Evolutionary conservation across 331 rosid genomes (phyloP).

Genomic region (Prunus yedoensis): DNA sequence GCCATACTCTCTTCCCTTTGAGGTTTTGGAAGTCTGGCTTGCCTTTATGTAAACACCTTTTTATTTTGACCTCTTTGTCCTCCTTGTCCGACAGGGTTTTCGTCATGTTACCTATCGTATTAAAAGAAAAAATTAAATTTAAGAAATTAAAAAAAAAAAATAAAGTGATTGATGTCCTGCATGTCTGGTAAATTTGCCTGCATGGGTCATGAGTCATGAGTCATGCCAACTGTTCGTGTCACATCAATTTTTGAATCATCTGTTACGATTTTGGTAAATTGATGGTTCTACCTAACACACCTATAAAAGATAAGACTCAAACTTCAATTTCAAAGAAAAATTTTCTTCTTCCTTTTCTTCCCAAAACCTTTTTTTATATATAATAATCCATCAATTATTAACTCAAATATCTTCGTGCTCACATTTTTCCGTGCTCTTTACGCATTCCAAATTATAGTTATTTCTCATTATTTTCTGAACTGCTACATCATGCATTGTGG

Average conservation of each 20-base stretch:
- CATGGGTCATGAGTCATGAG: not conserved
- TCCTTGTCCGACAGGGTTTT: too few species aligned
- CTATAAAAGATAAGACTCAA: not conserved
- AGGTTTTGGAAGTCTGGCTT: too few species aligned
- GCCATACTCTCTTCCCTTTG: too few species aligned
- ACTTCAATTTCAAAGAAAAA: not conserved
- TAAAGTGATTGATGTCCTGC: not conserved
- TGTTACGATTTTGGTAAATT: not conserved
- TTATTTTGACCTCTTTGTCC: too few species aligned
- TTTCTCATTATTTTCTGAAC: constrained; percentile 29
- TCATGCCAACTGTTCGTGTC: not conserved
- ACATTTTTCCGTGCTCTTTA: not conserved
- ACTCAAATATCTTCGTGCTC: not conserved
- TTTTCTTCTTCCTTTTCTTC: not conserved
- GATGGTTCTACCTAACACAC: constrained; percentile 2
- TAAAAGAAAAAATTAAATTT: not conserved
- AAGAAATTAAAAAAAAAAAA: not conserved
- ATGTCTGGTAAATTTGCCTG: not conserved
- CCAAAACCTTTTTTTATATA: not conserved
- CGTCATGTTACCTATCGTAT: too few species aligned
- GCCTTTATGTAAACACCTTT: too few species aligned
- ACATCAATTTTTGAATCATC: not conserved
- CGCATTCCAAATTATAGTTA: too few species aligned
- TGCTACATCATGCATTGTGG: constrained; percentile 13
- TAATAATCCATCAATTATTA: not conserved